A percentile compares a stretch with the other conserved stretches of the same genome.
These are phyloP conservation scores for Scutellaria galericulata DNA, from an alignment of 257 asterid species.

Conservation along the genomic window DNA sequence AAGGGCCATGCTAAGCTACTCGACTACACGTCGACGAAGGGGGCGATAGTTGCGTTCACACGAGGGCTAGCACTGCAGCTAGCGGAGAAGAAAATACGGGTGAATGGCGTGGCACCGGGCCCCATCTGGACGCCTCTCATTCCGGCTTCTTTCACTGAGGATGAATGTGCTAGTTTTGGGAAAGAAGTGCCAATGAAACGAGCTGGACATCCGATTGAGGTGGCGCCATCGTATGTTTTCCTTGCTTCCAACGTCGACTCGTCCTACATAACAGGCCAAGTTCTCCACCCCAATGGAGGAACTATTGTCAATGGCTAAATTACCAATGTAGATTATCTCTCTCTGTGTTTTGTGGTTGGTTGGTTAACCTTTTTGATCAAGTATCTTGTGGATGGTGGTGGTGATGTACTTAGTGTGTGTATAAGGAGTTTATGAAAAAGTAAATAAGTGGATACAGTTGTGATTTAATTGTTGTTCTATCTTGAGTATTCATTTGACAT, in stretches of 20 bases:
- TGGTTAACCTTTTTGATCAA: neutral
- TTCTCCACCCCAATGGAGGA: conserved; percentile 83
- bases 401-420: too few species aligned
- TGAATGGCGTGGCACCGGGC: conserved; percentile 85
- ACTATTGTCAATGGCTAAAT: conserved; percentile 54
- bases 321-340: too few species aligned
- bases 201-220: conserved; percentile 79
- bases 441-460: neutral
- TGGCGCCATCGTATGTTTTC: conserved; percentile 74
- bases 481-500: too few species aligned
- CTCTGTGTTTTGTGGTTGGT: neutral
- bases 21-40: conserved; percentile 74
- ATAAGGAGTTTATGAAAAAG: neutral
- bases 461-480: too few species aligned
- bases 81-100: conserved; percentile 59
- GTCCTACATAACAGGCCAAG: conserved; percentile 70
- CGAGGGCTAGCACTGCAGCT: conserved; percentile 69
- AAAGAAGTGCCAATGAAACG: conserved; percentile 70
- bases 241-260: conserved; percentile 67
- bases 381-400: neutral
- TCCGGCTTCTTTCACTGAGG: conserved; percentile 64
- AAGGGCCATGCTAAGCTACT: conserved; percentile 61
- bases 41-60: conserved; percentile 76
- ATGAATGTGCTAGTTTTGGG: conserved; percentile 56
- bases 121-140: conserved; percentile 79